Percentiles rank a stretch among this genome's conserved stretches.
phyloP scores from a whole-genome alignment of 73 alveolate species.

The Blepharisma japonicum region DNA sequence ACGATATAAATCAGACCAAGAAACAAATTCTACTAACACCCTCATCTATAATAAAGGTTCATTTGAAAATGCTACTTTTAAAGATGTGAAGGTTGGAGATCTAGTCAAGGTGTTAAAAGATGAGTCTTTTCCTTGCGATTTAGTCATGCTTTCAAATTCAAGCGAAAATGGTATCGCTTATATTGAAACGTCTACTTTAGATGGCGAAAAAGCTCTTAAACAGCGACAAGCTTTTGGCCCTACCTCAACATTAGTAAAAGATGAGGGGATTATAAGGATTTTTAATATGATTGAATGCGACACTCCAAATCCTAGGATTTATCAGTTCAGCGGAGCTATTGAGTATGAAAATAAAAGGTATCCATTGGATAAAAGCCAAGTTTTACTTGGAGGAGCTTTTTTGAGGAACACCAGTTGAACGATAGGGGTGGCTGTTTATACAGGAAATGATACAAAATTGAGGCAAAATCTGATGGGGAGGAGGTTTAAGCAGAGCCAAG shows the following conservation, averaged over 20 bases:
- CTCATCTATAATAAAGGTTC: slow-evolving; percentile 36
- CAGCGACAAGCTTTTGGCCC: slow-evolving; percentile 55
- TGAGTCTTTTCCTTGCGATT: slow-evolving; percentile 92
- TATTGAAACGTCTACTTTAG: slow-evolving; percentile 92
- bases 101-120: slow-evolving; percentile 38
- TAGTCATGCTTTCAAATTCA: slow-evolving; percentile 80
- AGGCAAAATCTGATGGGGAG: not conserved
- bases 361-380: slow-evolving; percentile 60
- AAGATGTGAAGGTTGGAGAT: slow-evolving; percentile 51
- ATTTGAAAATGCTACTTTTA: slow-evolving; percentile 41
- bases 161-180: slow-evolving; percentile 85
- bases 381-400: slow-evolving; percentile 91
- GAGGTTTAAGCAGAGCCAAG: slow-evolving; percentile 16
- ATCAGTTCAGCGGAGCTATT: not conserved
- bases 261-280: not conserved
- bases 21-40: slow-evolving; percentile 33
- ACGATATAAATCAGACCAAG: slow-evolving; percentile 51
- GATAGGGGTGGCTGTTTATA: slow-evolving; percentile 89
- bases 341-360: not conserved
- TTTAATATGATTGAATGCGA: not conserved
- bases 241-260: not conserved
- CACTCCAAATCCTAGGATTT: slow-evolving; percentile 23
- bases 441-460: slow-evolving; percentile 67
- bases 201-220: slow-evolving; percentile 97
- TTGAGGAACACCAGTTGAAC: slow-evolving; percentile 86